phyloP scores from a whole-genome alignment of 1,139 yeast genomes.

The Saccharomycopsis hybrid region DNA sequence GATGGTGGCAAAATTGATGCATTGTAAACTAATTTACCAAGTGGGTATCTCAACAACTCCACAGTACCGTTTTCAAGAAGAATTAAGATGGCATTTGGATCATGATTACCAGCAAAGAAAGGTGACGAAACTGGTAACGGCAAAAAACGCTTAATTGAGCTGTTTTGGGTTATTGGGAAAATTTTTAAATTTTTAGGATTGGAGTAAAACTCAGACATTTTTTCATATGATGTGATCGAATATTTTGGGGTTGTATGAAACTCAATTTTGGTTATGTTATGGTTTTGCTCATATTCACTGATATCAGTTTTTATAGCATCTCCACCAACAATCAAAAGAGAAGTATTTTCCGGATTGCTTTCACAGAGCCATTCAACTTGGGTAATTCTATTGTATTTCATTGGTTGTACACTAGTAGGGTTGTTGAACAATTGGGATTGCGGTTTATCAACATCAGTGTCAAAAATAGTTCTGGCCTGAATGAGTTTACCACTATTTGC shows the following conservation, averaged over 20 bases:
- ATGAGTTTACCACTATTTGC: slow-evolving; percentile 66
- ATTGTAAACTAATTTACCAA: slow-evolving; percentile 48
- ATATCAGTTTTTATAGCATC: slow-evolving; percentile 36
- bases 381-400: slow-evolving; percentile 33
- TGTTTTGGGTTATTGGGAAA: slow-evolving; percentile 42
- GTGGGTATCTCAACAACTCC: slow-evolving; percentile 46
- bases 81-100: slow-evolving; percentile 55
- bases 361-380: slow-evolving; percentile 66
- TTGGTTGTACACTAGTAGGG: slow-evolving; percentile 7
- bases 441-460: slow-evolving; percentile 56
- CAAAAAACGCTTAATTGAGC: slow-evolving; percentile 40
- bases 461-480: slow-evolving; percentile 68
- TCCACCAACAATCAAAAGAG: slow-evolving; percentile 68
- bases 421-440: slow-evolving; percentile 25
- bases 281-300: slow-evolving; percentile 27
- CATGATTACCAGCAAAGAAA: slow-evolving; percentile 64
- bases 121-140: slow-evolving; percentile 54
- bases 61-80: slow-evolving; percentile 54
- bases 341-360: slow-evolving; percentile 74
- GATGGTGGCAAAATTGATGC: slow-evolving; percentile 72
- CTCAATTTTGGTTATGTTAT: slow-evolving; percentile 55
- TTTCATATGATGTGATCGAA: slow-evolving; percentile 72
- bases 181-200: slow-evolving; percentile 53
- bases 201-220: slow-evolving; percentile 72
- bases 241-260: slow-evolving; percentile 79